Evolutionary conservation across 805 yeast species (phyloP).

Genomic region (Kuraishia molischiana): DNA sequence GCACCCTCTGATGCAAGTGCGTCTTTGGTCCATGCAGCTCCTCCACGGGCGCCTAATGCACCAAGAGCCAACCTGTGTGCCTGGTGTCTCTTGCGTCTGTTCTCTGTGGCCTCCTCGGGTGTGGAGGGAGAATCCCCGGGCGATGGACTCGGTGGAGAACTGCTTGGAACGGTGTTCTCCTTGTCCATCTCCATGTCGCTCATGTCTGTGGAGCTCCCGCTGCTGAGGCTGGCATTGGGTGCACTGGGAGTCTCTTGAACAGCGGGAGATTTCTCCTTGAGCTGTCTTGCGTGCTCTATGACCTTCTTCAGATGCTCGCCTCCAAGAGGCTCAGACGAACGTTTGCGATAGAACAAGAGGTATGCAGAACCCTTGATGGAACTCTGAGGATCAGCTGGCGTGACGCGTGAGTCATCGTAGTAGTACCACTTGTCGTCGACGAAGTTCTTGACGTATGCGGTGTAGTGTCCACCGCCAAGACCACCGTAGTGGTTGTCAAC

Average conservation of each 20-base stretch:
- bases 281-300: no score
- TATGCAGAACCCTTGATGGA: conserved; percentile 76
- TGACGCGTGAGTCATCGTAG: conserved; percentile 77
- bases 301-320: conserved; percentile 30
- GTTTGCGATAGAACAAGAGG: conserved; percentile 68
- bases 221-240: no score
- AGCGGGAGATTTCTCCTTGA: no score
- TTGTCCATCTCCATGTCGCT: conserved; percentile 17
- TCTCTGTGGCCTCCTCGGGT: no score
- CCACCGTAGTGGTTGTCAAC: conserved; percentile 97
- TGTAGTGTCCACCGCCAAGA: conserved; percentile 95
- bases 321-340: conserved; percentile 33
- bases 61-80: conserved; percentile 5
- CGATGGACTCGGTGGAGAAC: no score
- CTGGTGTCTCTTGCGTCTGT: conserved; percentile 10
- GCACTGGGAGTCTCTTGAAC: no score
- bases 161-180: conserved; percentile 11
- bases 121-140: no score
- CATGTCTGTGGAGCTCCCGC: conserved; percentile 19
- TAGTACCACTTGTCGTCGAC: conserved; percentile 79
- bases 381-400: conserved; percentile 46
- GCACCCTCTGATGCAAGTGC: background rate
- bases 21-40: background rate
- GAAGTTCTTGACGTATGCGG: conserved; percentile 78
- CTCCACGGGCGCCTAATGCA: no score